Conservation (phyloP, 2,329 filamentous ascomycete species). For the Plenodomus lindquistii region DNA sequence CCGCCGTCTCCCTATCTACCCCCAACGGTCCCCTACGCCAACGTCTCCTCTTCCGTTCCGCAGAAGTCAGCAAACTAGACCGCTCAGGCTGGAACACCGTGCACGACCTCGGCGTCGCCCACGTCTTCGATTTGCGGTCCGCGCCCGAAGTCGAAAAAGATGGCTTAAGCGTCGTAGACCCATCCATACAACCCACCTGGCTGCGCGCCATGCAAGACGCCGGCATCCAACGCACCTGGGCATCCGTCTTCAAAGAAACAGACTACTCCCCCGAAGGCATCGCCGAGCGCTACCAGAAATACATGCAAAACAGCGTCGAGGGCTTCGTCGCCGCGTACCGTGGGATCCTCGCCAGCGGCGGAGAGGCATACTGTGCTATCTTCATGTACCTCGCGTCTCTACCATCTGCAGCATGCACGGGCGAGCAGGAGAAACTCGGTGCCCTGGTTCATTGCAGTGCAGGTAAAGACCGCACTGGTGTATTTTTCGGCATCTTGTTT, state of each 20-base stretch:
- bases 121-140: conserved; percentile 71
- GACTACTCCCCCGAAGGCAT: conserved; percentile 67
- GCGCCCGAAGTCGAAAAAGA: conserved; percentile 59
- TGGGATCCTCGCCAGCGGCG: conserved; percentile 61
- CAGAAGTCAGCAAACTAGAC: conserved; percentile 56
- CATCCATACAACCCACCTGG: conserved; percentile 38
- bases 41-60: conserved; percentile 67
- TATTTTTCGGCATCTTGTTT: conserved; percentile 66
- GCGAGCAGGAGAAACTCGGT: conserved; percentile 41
- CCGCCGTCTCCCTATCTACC: conserved; percentile 28
- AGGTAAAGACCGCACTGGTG: too few relatives aligned
- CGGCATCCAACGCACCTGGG: conserved; percentile 59
- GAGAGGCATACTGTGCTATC: conserved; percentile 60
- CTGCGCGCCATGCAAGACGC: conserved; percentile 33
- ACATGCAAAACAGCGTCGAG: conserved; percentile 58
- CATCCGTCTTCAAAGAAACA: conserved; percentile 65
- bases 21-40: conserved; percentile 52
- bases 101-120: conserved; percentile 60
- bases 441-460: conserved; percentile 75
- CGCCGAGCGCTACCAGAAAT: conserved; percentile 63
- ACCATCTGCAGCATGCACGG: conserved; percentile 22
- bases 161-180: conserved; percentile 23
- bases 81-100: conserved; percentile 24
- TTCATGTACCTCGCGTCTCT: conserved; percentile 60
- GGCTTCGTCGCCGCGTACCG: conserved; percentile 68